Conservation (phyloP, 768 basidiomycete species). For the Royoungia palumana region DNA sequence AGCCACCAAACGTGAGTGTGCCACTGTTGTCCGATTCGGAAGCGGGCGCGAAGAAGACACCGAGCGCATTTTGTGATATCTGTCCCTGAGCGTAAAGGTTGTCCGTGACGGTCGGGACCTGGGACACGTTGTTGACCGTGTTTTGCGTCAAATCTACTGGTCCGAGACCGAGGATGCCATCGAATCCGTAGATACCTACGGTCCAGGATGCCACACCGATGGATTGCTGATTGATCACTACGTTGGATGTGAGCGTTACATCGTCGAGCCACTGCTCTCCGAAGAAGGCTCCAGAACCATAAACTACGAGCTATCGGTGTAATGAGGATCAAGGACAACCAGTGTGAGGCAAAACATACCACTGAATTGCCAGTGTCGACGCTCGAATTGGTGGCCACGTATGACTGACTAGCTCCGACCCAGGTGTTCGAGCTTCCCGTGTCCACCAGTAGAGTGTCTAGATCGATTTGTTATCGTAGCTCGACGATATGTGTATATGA, state of each 20-base stretch:
- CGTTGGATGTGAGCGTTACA: slow-evolving; percentile 5
- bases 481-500: not conserved
- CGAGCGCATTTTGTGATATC: slow-evolving; percentile 28
- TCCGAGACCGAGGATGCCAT: slow-evolving; percentile 39
- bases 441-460: slow-evolving; percentile 30
- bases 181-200: slow-evolving; percentile 29
- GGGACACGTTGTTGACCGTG: slow-evolving; percentile 9
- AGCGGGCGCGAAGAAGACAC: slow-evolving; percentile 32
- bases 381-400: slow-evolving; percentile 13
- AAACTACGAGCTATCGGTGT: not conserved
- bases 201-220: slow-evolving; percentile 34
- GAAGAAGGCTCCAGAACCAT: slow-evolving; percentile 4
- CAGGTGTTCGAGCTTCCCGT: slow-evolving; percentile 34
- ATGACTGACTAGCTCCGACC: slow-evolving; percentile 24
- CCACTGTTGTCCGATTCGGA: slow-evolving; percentile 19
- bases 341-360: slow-evolving; percentile 5
- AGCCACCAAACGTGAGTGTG: slow-evolving; percentile 29
- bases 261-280: slow-evolving; percentile 20
- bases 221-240: slow-evolving; percentile 26
- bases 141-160: slow-evolving; percentile 32
- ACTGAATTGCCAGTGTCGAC: slow-evolving; percentile 18
- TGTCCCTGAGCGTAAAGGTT: slow-evolving; percentile 30
- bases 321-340: slow-evolving; percentile 5
- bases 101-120: slow-evolving; percentile 35
- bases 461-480: not conserved